phyloP scores from a whole-genome alignment of 2,329 filamentous ascomycete species.

The Talaromyces atroroseus region DNA sequence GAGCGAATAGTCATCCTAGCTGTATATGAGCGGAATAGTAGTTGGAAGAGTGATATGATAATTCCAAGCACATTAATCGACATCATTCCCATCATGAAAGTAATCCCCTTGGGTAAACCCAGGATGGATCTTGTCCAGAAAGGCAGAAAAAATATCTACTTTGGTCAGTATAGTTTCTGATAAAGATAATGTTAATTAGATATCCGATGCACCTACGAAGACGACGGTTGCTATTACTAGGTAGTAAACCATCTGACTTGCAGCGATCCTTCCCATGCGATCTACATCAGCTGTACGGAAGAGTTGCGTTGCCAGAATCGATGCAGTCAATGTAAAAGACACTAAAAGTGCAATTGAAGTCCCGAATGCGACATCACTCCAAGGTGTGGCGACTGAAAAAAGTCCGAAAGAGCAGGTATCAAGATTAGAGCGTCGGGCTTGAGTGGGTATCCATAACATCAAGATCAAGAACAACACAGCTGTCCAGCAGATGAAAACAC shows the following conservation, averaged over 20 bases:
- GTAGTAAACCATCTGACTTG: slow-evolving; percentile 23
- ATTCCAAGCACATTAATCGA: slow-evolving; percentile 22
- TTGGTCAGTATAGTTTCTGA: neutral
- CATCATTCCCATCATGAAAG: slow-evolving; percentile 19
- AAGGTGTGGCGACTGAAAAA: slow-evolving; percentile 16
- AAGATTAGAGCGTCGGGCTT: slow-evolving; percentile 9
- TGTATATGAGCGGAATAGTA: slow-evolving; percentile 18
- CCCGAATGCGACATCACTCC: slow-evolving; percentile 19
- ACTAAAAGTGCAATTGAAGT: slow-evolving; percentile 17
- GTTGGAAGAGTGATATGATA: slow-evolving; percentile 18
- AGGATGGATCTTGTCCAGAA: slow-evolving; percentile 16
- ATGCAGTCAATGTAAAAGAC: slow-evolving; percentile 16
- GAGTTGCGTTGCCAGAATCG: slow-evolving; percentile 16
- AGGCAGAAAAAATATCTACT: slow-evolving; percentile 19
- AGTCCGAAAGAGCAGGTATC: slow-evolving; percentile 18
- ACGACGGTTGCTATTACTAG: slow-evolving; percentile 17
- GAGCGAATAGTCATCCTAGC: slow-evolving; percentile 4
- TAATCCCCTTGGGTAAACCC: slow-evolving; percentile 2
- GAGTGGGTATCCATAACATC: slow-evolving; percentile 21
- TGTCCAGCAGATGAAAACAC: slow-evolving; percentile 17
- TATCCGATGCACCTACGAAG: slow-evolving; percentile 18
- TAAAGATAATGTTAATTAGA: neutral
- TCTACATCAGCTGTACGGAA: slow-evolving; percentile 17
- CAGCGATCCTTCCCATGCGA: slow-evolving; percentile 19
- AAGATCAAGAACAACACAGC: slow-evolving; percentile 14